Evolutionary conservation across 2,329 filamentous ascomycete species (phyloP).

Genomic region (Fusarium graminum): DNA sequence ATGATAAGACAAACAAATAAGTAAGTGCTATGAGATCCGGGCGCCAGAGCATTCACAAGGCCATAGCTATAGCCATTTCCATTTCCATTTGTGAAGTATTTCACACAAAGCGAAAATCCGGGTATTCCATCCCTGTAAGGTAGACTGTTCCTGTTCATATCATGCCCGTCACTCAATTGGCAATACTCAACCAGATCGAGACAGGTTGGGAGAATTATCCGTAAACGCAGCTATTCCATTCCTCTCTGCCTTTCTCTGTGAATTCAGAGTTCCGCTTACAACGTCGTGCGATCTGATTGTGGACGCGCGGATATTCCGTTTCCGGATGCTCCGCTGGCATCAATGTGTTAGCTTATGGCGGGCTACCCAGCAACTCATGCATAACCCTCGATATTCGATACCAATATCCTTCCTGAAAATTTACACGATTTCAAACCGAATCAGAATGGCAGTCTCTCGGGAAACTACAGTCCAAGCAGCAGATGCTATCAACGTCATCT

Average conservation of each 20-base stretch:
- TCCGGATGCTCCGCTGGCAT: constrained; percentile 24
- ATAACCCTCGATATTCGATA: too few relatives aligned
- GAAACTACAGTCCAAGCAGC: constrained; percentile 1
- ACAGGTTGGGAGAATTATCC: background rate
- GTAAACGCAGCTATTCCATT: background rate
- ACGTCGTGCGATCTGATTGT: background rate
- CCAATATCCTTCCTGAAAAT: background rate
- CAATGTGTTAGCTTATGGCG: background rate
- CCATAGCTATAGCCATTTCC: too few relatives aligned
- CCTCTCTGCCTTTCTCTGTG: background rate
- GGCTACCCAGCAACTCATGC: background rate
- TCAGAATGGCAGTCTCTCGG: background rate
- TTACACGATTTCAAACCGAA: background rate
- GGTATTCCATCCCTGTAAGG: too few relatives aligned
- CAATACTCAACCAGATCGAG: background rate
- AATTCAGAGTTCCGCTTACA: background rate
- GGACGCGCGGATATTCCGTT: constrained; percentile 19
- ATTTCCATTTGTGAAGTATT: too few relatives aligned
- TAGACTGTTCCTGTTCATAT: background rate
- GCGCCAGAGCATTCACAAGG: too few relatives aligned
- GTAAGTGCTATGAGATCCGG: too few relatives aligned
- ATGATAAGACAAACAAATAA: too few relatives aligned
- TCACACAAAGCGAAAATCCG: too few relatives aligned
- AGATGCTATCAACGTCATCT: constrained; percentile 29
- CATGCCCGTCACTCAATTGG: background rate